phyloP scores from a whole-genome alignment of 345 rosid genomes.

The Zanthoxylum bungeanum region DNA sequence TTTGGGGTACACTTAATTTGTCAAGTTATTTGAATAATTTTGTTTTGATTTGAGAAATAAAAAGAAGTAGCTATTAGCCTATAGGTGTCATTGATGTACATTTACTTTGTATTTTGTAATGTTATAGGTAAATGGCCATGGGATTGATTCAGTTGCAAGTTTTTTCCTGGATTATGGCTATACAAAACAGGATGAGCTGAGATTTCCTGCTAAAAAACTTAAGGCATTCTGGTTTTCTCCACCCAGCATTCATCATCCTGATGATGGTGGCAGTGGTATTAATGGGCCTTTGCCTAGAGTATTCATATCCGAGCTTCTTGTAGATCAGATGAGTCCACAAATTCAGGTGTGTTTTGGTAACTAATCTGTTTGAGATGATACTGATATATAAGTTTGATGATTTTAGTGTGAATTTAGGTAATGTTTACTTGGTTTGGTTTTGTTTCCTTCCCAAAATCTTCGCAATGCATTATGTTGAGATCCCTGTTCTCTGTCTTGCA shows the following conservation, averaged over 20 bases:
- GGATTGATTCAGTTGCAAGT: slow-evolving; percentile 74
- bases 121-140: slow-evolving; percentile 64
- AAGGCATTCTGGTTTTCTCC: slow-evolving; percentile 96
- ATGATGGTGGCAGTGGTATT: slow-evolving; percentile 48
- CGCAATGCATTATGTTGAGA: background rate
- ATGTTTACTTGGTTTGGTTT: background rate
- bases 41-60: background rate
- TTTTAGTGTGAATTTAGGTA: background rate
- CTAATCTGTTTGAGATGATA: background rate
- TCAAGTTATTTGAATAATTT: background rate
- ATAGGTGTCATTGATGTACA: background rate
- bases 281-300: slow-evolving; percentile 82
- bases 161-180: slow-evolving; percentile 85
- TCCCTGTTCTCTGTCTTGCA: background rate
- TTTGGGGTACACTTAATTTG: slow-evolving; percentile 56
- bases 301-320: slow-evolving; percentile 92
- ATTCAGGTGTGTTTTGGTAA: slow-evolving; percentile 49
- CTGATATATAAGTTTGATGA: slow-evolving; percentile 4
- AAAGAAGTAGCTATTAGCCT: background rate
- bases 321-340: slow-evolving; percentile 67
- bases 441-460: background rate
- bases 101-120: background rate
- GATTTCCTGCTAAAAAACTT: slow-evolving; percentile 88
- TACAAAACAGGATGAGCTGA: slow-evolving; percentile 64
- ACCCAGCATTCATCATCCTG: slow-evolving; percentile 37